phyloP scores from a whole-genome alignment of 371 early-diverging fungal species.

The Mortierella sp. region DNA sequence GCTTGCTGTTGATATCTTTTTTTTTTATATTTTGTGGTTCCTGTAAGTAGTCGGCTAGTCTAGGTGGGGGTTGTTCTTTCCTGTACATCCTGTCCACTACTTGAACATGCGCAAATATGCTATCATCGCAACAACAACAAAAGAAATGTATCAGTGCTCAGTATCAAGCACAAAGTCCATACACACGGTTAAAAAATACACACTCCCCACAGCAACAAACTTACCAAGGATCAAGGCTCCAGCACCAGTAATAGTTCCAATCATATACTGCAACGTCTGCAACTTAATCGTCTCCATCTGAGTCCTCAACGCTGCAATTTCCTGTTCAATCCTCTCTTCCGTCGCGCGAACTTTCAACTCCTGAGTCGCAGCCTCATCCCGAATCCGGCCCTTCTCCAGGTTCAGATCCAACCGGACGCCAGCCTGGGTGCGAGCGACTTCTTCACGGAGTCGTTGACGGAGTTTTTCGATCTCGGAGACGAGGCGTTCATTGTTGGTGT shows the following conservation, averaged over 20 bases:
- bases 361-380: slow-evolving; percentile 87
- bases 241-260: slow-evolving; percentile 87
- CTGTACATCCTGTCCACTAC: slow-evolving; percentile 14
- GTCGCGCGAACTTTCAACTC: slow-evolving; percentile 91
- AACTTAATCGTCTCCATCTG: slow-evolving; percentile 94
- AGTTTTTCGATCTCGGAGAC: slow-evolving; percentile 85
- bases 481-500: slow-evolving; percentile 86
- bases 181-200: not conserved
- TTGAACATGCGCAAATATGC: slow-evolving; percentile 64
- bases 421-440: slow-evolving; percentile 88
- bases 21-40: not conserved
- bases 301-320: slow-evolving; percentile 87
- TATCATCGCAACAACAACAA: slow-evolving; percentile 10
- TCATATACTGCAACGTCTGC: slow-evolving; percentile 87
- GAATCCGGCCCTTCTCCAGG: slow-evolving; percentile 90
- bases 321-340: slow-evolving; percentile 90
- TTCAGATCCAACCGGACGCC: slow-evolving; percentile 90
- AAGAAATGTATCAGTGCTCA: not conserved
- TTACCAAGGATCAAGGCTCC: slow-evolving; percentile 83
- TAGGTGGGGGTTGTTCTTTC: not conserved
- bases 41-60: not conserved
- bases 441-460: slow-evolving; percentile 84
- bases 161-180: not conserved
- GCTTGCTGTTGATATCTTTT: not conserved
- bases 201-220: not conserved